A percentile compares a stretch with the other conserved stretches of the same genome.
Evolutionary conservation across 139 green algal species (phyloP).

Genomic region (Raphidocelis subcapitata): DNA sequence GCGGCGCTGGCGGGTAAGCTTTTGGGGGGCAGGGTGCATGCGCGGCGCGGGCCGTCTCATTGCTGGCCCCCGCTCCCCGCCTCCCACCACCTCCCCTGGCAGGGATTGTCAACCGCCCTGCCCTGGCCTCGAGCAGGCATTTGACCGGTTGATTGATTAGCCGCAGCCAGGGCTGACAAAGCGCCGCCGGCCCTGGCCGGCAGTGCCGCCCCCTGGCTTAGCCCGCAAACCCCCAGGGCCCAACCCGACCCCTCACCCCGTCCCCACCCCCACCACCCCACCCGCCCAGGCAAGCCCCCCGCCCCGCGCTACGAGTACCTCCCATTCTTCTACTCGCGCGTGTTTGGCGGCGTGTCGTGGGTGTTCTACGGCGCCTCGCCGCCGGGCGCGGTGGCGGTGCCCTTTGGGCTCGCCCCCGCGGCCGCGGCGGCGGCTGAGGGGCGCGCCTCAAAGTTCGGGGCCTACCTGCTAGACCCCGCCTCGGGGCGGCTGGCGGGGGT

Average conservation of each 20-base stretch:
- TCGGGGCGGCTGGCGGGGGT: constrained; percentile 79
- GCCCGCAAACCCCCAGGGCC: constrained; percentile 23
- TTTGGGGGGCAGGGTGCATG: background rate
- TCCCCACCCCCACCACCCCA: too few species aligned
- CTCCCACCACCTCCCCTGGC: background rate
- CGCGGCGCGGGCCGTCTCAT: background rate
- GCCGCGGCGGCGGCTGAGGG: constrained; percentile 9
- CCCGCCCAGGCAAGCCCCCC: too few species aligned
- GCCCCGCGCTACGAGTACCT: constrained; percentile 86
- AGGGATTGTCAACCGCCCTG: background rate
- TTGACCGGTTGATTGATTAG: background rate
- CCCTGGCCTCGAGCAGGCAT: background rate
- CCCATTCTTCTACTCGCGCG: constrained; percentile 92
- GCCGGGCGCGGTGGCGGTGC: background rate
- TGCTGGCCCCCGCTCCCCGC: background rate
- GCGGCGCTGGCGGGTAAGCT: constrained; percentile 37
- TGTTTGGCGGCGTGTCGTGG: constrained; percentile 91
- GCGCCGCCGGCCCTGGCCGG: background rate
- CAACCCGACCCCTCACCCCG: too few species aligned
- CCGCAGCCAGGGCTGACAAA: background rate
- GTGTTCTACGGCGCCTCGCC: constrained; percentile 67
- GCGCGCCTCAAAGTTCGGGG: constrained; percentile 77
- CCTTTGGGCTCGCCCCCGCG: background rate
- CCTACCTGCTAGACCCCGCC: constrained; percentile 78
- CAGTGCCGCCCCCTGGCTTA: background rate